Evolutionary conservation across 805 yeast species (phyloP).

Genomic region (Candida ascalaphidarum): DNA sequence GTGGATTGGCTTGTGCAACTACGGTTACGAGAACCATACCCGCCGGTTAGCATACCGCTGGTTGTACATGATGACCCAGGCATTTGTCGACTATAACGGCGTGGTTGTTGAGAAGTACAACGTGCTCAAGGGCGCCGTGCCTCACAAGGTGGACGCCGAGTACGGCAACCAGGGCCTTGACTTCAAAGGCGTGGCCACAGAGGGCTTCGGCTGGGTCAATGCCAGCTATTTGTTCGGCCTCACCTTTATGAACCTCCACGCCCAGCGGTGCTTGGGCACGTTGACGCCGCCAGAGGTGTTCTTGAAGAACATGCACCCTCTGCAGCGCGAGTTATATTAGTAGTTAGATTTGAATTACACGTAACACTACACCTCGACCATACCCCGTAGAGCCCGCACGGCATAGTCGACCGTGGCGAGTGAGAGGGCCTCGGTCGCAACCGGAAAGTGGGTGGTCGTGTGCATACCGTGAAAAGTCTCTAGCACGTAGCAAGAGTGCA

Average conservation of each 20-base stretch:
- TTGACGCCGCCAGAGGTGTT: slow-evolving; percentile 66
- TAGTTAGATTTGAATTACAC: no score
- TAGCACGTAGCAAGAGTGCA: no score
- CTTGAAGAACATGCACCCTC: slow-evolving; percentile 37
- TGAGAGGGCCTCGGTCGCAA: no score
- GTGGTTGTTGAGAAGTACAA: slow-evolving; percentile 94
- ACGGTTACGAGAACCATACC: slow-evolving; percentile 59
- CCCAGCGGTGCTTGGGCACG: slow-evolving; percentile 71
- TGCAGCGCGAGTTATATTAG: slow-evolving; percentile 18
- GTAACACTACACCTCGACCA: no score
- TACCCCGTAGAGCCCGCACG: no score
- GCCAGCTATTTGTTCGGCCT: slow-evolving; percentile 75
- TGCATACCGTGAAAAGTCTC: no score
- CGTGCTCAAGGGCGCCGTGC: slow-evolving; percentile 73
- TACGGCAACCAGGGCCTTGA: slow-evolving; percentile 95
- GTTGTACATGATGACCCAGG: slow-evolving; percentile 82
- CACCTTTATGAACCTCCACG: slow-evolving; percentile 54
- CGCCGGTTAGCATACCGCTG: slow-evolving; percentile 75
- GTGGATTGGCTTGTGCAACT: slow-evolving; percentile 76
- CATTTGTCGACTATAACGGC: slow-evolving; percentile 88
- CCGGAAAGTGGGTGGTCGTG: no score
- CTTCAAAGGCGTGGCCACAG: slow-evolving; percentile 86
- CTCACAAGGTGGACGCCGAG: slow-evolving; percentile 90
- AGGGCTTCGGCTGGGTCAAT: slow-evolving; percentile 98
- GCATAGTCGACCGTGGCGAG: no score